phyloP scores from a whole-genome alignment of 305 asterid species.

The Salvia sclarea region DNA sequence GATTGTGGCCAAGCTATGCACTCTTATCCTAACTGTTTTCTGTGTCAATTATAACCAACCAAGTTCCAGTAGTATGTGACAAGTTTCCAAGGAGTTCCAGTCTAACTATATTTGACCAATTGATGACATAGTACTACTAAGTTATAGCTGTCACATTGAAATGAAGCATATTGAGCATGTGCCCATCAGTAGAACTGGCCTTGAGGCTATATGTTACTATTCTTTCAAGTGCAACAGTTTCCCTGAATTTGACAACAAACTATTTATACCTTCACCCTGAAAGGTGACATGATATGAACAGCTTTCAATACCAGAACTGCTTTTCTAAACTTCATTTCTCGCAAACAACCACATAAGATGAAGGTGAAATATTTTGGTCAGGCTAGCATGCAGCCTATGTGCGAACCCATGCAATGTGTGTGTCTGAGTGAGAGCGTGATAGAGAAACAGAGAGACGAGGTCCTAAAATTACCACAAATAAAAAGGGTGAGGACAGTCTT shows the following conservation, averaged over 20 bases:
- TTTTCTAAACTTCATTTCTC: background rate
- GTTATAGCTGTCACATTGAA: background rate
- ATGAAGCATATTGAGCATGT: background rate
- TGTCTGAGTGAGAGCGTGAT: background rate
- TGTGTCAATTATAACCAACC: background rate
- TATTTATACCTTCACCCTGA: background rate
- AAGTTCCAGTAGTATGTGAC: background rate
- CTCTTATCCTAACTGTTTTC: background rate
- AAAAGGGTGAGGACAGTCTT: conserved; percentile 83
- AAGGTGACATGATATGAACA: background rate
- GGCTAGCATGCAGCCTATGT: background rate
- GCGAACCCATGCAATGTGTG: background rate
- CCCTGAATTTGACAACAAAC: background rate
- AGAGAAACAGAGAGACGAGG: conserved; percentile 19
- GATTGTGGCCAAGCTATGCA: background rate
- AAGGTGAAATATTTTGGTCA: background rate
- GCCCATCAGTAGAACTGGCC: background rate
- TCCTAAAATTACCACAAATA: conserved; percentile 58
- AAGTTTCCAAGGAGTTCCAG: background rate
- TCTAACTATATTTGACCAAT: background rate
- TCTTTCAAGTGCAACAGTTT: background rate
- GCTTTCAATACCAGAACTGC: background rate
- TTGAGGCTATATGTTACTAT: background rate
- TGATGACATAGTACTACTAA: background rate
- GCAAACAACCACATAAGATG: background rate